Evolutionary conservation across 164 flowering plant species (phyloP).

Genomic region (Vitis riparia): DNA sequence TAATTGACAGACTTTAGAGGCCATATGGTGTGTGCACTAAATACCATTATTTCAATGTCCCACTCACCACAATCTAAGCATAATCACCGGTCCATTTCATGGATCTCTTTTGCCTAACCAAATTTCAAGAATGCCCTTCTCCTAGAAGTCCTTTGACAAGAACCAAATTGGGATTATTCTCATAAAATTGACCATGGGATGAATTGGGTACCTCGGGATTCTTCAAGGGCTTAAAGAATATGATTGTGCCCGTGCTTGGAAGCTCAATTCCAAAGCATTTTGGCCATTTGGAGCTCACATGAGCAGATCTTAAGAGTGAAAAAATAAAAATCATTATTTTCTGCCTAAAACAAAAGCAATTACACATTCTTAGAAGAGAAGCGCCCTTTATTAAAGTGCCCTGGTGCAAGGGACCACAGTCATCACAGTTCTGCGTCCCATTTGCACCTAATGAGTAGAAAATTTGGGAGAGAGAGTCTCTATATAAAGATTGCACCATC

Average conservation of each 20-base stretch:
- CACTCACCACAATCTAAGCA: constrained; percentile 27
- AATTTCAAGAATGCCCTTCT: too few species aligned
- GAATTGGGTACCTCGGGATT: too few species aligned
- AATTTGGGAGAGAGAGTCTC: constrained; percentile 3
- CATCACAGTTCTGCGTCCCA: constrained; percentile 5
- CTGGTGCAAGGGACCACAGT: constrained; percentile 7
- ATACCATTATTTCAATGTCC: constrained; percentile 17
- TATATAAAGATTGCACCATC: constrained; percentile 11
- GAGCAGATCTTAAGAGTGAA: too few species aligned
- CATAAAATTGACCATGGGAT: too few species aligned
- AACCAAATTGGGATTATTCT: too few species aligned
- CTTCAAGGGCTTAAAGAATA: too few species aligned
- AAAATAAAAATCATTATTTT: too few species aligned
- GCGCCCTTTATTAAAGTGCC: background rate
- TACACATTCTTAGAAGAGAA: background rate
- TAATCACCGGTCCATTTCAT: constrained; percentile 11
- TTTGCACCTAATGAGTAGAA: constrained; percentile 26
- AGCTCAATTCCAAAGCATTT: too few species aligned
- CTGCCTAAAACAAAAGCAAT: background rate
- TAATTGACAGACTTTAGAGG: background rate
- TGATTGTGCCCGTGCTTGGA: too few species aligned
- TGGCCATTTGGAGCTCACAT: too few species aligned
- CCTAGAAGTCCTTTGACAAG: too few species aligned
- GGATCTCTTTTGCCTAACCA: too few species aligned
- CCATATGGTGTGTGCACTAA: constrained; percentile 10